Evolutionary conservation across 2,329 filamentous ascomycete genomes (phyloP).

Genomic region (Lecanicillium sp.): DNA sequence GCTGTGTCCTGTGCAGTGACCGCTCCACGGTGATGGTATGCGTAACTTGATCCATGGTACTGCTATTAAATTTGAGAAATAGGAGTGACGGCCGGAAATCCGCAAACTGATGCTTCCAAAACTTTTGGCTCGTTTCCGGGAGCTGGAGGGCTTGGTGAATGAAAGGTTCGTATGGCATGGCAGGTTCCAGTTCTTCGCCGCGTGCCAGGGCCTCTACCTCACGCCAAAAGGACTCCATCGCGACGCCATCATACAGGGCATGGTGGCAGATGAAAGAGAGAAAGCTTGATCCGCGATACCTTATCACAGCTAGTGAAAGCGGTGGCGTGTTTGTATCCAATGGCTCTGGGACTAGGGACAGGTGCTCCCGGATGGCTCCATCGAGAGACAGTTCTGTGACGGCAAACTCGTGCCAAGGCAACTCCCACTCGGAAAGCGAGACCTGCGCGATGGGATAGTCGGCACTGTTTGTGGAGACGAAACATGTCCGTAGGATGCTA

Average conservation of each 20-base stretch:
- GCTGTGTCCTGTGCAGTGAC: slow-evolving; percentile 41
- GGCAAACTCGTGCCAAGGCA: slow-evolving; percentile 35
- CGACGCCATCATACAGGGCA: slow-evolving; percentile 79
- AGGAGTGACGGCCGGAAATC: slow-evolving; percentile 36
- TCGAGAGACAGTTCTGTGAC: slow-evolving; percentile 28
- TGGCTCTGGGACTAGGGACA: slow-evolving; percentile 30
- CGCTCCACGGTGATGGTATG: slow-evolving; percentile 26
- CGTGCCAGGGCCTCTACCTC: slow-evolving; percentile 61
- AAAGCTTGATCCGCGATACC: slow-evolving; percentile 25
- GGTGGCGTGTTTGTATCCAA: slow-evolving; percentile 42
- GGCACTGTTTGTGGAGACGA: slow-evolving; percentile 57
- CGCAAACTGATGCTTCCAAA: slow-evolving; percentile 58
- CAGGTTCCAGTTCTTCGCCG: slow-evolving; percentile 38
- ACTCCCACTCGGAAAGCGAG: slow-evolving; percentile 45
- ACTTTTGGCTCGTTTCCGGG: slow-evolving; percentile 46
- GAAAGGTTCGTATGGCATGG: slow-evolving; percentile 57
- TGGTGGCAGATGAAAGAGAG: slow-evolving; percentile 62
- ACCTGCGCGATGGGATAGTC: slow-evolving; percentile 66
- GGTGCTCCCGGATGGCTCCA: slow-evolving; percentile 34
- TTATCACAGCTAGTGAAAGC: slow-evolving; percentile 39
- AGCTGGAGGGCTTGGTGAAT: slow-evolving; percentile 51
- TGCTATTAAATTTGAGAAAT: slow-evolving; percentile 20
- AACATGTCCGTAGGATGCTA: slow-evolving; percentile 71
- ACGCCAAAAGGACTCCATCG: slow-evolving; percentile 61
- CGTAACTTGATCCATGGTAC: slow-evolving; percentile 24